Evolutionary conservation across 2,329 filamentous ascomycete species (phyloP), one percentile per base, ranked within the genome.

Genomic region (Colletotrichum echinochloae): DNA sequence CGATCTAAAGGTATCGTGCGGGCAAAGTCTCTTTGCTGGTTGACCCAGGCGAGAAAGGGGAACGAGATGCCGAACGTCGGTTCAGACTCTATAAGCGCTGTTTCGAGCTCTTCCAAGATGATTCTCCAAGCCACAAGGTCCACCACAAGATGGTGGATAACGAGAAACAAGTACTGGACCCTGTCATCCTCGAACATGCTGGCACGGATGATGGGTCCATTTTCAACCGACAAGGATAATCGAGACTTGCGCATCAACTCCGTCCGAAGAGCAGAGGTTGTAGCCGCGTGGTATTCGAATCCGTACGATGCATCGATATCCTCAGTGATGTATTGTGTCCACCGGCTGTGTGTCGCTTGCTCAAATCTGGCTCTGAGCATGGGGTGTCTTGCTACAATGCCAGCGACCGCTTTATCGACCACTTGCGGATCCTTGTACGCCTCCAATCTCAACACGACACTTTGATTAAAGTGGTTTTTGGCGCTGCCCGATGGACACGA

Each of bases 61-160:
- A 46, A 62, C 1, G 30, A 61, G 3, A 39, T 12, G 14, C 14
- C 33, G 49, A 62, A 66, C 2, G n/a, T 46, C 6, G 49, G 57
- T 20, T 35, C 6, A 3, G 11, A 12, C 23, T 55, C 39, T 39
- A 39, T 55, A 1, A 61, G 51, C 3, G 57, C 20, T 7, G 37
- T 9, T 14, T 85, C 83, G 0, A 86, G 75, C 55, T 86, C 83
- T 44, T 82, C 79, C 0, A 85, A 73, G 1, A 86, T 75, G 3
- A 83, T 77, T 9, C 82, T 77, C 84, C 84, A 86, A 0, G 83
- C 83, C 1, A 86, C 82, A 5, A 85, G 73, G 61, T 86, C 83
- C 20, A 85, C 78, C 1, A 81, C 77, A 0, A 82, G 74, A 65
- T 83, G 81, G 18, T 82, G 81, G 1, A 76, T 78, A 8, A 77